phyloP scores from a whole-genome alignment of 345 rosid genomes.

The Cardiospermum halicacabum region DNA sequence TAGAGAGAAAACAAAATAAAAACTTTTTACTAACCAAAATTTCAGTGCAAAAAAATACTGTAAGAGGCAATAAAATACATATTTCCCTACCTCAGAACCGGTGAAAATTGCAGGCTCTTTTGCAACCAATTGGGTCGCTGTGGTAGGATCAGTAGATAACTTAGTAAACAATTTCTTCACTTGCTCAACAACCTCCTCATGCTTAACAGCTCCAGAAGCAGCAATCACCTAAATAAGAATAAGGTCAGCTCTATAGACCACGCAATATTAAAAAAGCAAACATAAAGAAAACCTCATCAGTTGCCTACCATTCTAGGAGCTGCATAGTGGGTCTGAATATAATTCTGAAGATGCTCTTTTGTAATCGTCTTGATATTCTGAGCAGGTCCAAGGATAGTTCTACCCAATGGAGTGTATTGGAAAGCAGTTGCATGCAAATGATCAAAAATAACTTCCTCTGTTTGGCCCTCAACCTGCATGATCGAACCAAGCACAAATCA shows the following conservation, averaged over 20 bases:
- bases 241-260: not conserved
- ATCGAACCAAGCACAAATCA: not conserved
- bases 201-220: conserved; percentile 98
- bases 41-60: not conserved
- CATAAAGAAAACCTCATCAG: not conserved
- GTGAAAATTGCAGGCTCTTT: conserved; percentile 86
- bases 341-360: conserved; percentile 67
- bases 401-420: conserved; percentile 86
- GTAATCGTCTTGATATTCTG: conserved; percentile 75
- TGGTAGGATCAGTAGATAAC: conserved; percentile 74
- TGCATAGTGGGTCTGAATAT: conserved; percentile 88
- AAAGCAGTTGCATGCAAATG: conserved; percentile 98
- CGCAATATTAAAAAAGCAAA: not conserved
- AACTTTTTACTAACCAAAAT: conserved; percentile 2
- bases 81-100: conserved; percentile 82
- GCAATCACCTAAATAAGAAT: conserved; percentile 57
- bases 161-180: conserved; percentile 78
- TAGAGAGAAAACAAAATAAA: not conserved
- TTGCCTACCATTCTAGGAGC: conserved; percentile 92
- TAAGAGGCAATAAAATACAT: conserved; percentile 5
- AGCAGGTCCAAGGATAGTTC: conserved; percentile 94
- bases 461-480: conserved; percentile 81
- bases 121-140: conserved; percentile 79
- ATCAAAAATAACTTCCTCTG: conserved; percentile 92
- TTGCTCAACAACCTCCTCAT: conserved; percentile 90